Percentiles rank a stretch among this genome's conserved stretches.
Evolutionary conservation across 2,329 filamentous ascomycete species (phyloP).

Genomic region (Diaporthe velutina): DNA sequence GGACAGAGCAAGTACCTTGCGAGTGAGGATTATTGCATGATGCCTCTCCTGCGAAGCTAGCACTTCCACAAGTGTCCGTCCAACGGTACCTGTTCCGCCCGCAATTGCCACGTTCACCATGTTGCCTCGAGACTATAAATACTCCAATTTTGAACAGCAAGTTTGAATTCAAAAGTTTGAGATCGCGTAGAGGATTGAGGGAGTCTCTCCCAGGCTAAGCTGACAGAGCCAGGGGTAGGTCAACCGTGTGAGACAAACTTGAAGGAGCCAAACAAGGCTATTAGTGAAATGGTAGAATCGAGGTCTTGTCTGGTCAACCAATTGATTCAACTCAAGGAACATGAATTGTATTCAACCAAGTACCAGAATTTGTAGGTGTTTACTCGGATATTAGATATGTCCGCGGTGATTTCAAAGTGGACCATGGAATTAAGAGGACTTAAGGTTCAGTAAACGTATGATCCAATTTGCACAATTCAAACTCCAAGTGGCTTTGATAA

Average conservation of each 20-base stretch:
- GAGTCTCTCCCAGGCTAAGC: background rate
- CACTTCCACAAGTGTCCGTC: background rate
- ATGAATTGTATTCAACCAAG: background rate
- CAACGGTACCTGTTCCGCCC: conserved; percentile 1
- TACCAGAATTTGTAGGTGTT: background rate
- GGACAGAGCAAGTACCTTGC: background rate
- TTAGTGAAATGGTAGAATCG: background rate
- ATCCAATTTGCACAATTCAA: no score
- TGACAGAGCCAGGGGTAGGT: background rate
- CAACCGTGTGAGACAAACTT: background rate
- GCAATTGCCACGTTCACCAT: conserved; percentile 12
- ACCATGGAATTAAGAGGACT: background rate
- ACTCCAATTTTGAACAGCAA: background rate
- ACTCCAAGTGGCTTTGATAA: no score
- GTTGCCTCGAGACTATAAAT: background rate
- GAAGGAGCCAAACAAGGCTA: background rate
- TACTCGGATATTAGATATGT: background rate
- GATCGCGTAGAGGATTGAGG: background rate
- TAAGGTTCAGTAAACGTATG: no score
- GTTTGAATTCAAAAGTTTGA: no score
- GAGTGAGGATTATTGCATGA: background rate
- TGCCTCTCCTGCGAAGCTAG: background rate
- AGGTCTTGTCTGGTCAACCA: background rate
- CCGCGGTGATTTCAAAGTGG: background rate
- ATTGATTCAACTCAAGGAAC: background rate